phyloP scores from a whole-genome alignment of 768 basidiomycete genomes.

The Mycena alexandri region DNA sequence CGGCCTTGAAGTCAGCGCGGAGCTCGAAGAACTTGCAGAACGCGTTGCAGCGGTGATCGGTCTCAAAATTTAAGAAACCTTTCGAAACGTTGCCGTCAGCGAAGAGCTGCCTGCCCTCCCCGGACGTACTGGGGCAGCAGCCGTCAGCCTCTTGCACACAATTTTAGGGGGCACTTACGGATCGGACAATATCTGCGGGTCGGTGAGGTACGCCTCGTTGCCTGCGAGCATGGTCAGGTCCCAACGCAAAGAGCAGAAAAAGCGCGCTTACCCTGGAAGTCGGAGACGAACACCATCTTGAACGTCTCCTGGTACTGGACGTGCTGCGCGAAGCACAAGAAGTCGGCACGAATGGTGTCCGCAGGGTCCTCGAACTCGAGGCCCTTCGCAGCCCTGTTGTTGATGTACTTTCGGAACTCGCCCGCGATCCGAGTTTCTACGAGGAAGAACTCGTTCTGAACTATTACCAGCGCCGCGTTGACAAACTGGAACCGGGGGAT shows the following conservation, averaged over 20 bases:
- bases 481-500: slow-evolving; percentile 9
- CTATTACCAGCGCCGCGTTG: neutral
- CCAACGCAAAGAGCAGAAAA: neutral
- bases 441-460: slow-evolving; percentile 11
- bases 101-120: neutral
- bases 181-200: slow-evolving; percentile 40
- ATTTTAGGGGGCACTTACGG: slow-evolving; percentile 15
- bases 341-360: slow-evolving; percentile 19
- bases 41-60: slow-evolving; percentile 15
- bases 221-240: slow-evolving; percentile 13
- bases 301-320: slow-evolving; percentile 41
- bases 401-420: slow-evolving; percentile 42
- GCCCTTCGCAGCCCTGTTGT: too few species aligned
- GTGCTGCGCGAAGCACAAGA: slow-evolving; percentile 43
- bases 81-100: slow-evolving; percentile 16
- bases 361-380: too few species aligned
- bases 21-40: slow-evolving; percentile 21
- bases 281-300: slow-evolving; percentile 42
- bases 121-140: neutral
- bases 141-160: neutral
- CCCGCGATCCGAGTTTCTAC: slow-evolving; percentile 37
- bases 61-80: slow-evolving; percentile 4
- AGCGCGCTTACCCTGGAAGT: slow-evolving; percentile 43
- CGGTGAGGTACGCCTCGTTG: slow-evolving; percentile 34
- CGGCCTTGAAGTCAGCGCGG: too few species aligned